Conservation (phyloP, 352 stramenopile species). For the Phytophthora pinifolia region DNA sequence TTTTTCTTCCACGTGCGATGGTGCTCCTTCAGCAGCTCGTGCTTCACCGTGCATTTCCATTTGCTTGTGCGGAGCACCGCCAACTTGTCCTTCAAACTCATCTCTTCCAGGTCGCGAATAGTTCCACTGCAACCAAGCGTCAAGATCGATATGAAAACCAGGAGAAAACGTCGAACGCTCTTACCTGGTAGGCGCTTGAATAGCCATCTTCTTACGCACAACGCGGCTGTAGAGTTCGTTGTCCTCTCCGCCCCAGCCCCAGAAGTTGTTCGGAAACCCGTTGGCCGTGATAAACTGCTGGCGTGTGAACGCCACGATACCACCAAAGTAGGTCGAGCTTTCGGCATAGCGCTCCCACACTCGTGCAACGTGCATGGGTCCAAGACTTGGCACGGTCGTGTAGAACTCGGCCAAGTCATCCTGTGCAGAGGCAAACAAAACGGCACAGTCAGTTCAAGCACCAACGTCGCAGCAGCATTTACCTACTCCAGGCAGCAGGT, state of each 20-base stretch:
- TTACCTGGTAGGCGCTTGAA: constrained; percentile 41
- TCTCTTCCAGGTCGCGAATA: constrained; percentile 47
- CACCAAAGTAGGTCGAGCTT: constrained; percentile 94
- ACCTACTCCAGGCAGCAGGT: constrained; percentile 85
- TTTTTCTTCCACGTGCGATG: constrained; percentile 57
- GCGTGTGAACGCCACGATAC: constrained; percentile 90
- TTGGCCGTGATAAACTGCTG: constrained; percentile 93
- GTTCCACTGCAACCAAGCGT: constrained; percentile 38
- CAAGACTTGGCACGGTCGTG: constrained; percentile 46
- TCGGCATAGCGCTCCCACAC: constrained; percentile 95
- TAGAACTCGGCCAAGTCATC: constrained; percentile 84
- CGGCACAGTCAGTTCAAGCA: neutral
- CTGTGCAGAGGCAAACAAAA: constrained; percentile 18
- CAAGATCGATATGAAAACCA: neutral
- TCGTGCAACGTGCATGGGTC: constrained; percentile 93
- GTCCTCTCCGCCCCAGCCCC: constrained; percentile 73
- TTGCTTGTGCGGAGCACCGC: constrained; percentile 38
- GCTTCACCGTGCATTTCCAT: constrained; percentile 61
- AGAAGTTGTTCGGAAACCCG: constrained; percentile 96
- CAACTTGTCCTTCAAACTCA: constrained; percentile 47
- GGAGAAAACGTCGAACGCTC: neutral
- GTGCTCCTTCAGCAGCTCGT: constrained; percentile 55
- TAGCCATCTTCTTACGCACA: constrained; percentile 45
- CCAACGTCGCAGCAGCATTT: neutral
- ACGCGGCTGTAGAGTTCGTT: constrained; percentile 59